Conservation (phyloP, 78 protist species). For the Dictyostelium citrinum region DNA sequence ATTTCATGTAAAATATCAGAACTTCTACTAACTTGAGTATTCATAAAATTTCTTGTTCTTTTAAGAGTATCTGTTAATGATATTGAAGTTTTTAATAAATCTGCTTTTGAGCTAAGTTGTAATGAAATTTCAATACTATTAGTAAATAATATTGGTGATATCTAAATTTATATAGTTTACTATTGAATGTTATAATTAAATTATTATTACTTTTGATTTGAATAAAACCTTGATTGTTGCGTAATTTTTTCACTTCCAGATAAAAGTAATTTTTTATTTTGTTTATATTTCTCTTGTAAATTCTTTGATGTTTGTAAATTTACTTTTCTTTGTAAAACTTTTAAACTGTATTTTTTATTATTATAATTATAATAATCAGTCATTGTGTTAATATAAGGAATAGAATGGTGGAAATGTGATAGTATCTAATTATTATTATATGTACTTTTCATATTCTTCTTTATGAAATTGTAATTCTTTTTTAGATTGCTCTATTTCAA, state of each 20-base stretch:
- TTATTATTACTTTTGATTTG: neutral
- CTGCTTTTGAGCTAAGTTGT: neutral
- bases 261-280: conserved; percentile 24
- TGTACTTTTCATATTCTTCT: conserved; percentile 61
- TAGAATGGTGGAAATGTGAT: too few species aligned
- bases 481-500: conserved; percentile 1
- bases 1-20: conserved; percentile 13
- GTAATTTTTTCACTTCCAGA: conserved; percentile 18
- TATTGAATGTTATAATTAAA: too few species aligned
- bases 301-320: conserved; percentile 38
- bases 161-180: neutral
- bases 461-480: conserved; percentile 58
- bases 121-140: neutral
- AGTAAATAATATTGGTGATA: neutral
- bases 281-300: conserved; percentile 36
- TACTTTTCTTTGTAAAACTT: conserved; percentile 51
- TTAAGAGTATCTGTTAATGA: conserved; percentile 28
- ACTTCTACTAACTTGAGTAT: conserved; percentile 56
- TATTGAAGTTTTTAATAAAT: conserved; percentile 43
- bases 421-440: too few species aligned
- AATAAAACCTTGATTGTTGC: conserved; percentile 23
- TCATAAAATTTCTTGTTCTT: conserved; percentile 49
- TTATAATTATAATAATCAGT: neutral
- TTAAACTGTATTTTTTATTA: neutral
- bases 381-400: too few species aligned